phyloP scores from a whole-genome alignment of 108 stramenopile genomes.

The Fistulifera solaris region DNA sequence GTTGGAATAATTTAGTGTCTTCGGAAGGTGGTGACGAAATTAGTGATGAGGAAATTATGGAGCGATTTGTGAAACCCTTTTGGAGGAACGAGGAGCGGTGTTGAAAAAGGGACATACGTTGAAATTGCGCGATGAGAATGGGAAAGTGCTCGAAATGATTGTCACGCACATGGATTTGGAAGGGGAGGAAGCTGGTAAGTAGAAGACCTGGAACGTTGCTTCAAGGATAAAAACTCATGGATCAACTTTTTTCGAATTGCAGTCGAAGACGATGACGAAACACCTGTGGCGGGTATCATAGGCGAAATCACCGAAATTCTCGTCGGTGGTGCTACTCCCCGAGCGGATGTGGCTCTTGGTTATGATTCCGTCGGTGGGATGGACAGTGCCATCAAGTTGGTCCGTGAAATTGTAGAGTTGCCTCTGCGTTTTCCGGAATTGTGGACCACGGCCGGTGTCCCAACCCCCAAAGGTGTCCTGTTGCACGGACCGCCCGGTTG shows the following conservation, averaged over 20 bases:
- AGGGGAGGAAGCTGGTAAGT: constrained; percentile 14
- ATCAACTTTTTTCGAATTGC: background rate
- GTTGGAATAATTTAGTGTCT: constrained; percentile 33
- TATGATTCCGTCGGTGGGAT: constrained; percentile 97
- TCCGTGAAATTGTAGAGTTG: constrained; percentile 92
- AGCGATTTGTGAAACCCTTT: constrained; percentile 67
- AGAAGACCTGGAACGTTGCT: background rate
- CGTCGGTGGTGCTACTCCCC: constrained; percentile 50
- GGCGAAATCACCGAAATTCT: constrained; percentile 39
- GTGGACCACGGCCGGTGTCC: constrained; percentile 92
- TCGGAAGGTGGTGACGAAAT: constrained; percentile 66
- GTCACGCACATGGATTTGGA: constrained; percentile 61
- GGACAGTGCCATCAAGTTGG: constrained; percentile 78
- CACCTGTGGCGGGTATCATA: constrained; percentile 47
- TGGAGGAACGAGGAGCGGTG: constrained; percentile 34
- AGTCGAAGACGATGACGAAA: constrained; percentile 20
- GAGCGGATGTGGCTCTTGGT: constrained; percentile 69
- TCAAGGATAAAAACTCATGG: background rate
- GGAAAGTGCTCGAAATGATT: constrained; percentile 53
- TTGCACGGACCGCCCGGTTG: constrained; percentile 97
- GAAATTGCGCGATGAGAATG: constrained; percentile 46
- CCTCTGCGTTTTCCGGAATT: constrained; percentile 92
- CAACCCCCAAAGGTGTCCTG: constrained; percentile 94
- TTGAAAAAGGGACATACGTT: constrained; percentile 58
- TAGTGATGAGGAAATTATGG: constrained; percentile 53